Evolutionary conservation across 345 rosid genomes (phyloP).

Genomic region (Hypericum perforatum): DNA sequence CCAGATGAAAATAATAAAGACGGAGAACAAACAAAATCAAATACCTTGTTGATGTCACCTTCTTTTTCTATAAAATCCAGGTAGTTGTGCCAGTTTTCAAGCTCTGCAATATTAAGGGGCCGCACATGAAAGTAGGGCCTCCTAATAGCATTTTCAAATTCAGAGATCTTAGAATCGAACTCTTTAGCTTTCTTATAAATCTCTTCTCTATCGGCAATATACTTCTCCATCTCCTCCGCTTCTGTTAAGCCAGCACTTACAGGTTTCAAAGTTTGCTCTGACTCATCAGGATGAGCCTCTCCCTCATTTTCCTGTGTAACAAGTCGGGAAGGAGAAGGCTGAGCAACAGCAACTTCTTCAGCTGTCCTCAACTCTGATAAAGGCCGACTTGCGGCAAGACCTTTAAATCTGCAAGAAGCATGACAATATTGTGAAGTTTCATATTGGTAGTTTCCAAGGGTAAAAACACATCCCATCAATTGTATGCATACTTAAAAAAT

Average conservation of each 20-base stretch:
- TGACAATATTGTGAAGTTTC: too few species aligned
- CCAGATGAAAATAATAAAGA: constrained; percentile 23
- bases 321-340: constrained; percentile 30
- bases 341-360: constrained; percentile 46
- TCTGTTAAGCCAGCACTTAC: constrained; percentile 66
- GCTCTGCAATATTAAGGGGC: constrained; percentile 80
- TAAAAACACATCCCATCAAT: too few species aligned
- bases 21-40: constrained; percentile 27
- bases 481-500: too few species aligned
- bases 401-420: constrained; percentile 56
- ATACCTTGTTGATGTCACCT: constrained; percentile 88
- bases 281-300: constrained; percentile 40
- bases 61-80: constrained; percentile 73
- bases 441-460: too few species aligned
- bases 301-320: constrained; percentile 43
- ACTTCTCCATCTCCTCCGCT: constrained; percentile 90
- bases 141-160: constrained; percentile 91
- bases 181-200: constrained; percentile 87
- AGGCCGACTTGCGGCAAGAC: constrained; percentile 65
- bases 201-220: constrained; percentile 76
- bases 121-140: constrained; percentile 97
- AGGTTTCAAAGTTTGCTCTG: constrained; percentile 49
- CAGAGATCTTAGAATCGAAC: constrained; percentile 81
- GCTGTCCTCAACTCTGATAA: constrained; percentile 67
- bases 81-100: constrained; percentile 95